phyloP scores from a whole-genome alignment of 768 basidiomycete genomes.

The Kwoniella bestiolae region DNA sequence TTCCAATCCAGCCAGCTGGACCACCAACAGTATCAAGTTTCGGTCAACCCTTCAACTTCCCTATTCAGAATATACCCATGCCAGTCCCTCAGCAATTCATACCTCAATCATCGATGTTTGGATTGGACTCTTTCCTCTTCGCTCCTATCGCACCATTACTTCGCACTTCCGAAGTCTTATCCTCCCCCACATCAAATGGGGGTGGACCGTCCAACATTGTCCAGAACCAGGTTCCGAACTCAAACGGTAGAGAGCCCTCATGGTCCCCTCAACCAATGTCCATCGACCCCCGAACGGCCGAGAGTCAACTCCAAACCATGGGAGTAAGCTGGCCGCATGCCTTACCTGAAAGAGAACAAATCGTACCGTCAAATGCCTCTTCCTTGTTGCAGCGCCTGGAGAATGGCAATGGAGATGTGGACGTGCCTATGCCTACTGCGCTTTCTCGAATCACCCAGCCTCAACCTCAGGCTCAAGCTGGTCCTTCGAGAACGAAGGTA shows the following conservation, averaged over 20 bases:
- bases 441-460: neutral
- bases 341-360: slow-evolving; percentile 11
- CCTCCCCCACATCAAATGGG: neutral
- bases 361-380: slow-evolving; percentile 5
- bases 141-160: slow-evolving; percentile 19
- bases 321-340: slow-evolving; percentile 22
- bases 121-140: slow-evolving; percentile 13
- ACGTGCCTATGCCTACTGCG: slow-evolving; percentile 24
- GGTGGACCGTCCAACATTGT: neutral
- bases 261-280: slow-evolving; percentile 39
- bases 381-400: neutral
- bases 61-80: neutral
- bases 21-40: neutral
- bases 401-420: neutral
- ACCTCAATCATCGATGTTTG: slow-evolving; percentile 16
- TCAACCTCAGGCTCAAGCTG: slow-evolving; percentile 1
- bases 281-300: slow-evolving; percentile 33
- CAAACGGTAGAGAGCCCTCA: neutral
- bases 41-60: neutral
- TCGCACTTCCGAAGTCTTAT: slow-evolving; percentile 4
- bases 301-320: slow-evolving; percentile 3
- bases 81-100: neutral
- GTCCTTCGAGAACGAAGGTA: neutral
- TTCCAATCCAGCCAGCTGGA: neutral
- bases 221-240: neutral